Conservation (phyloP, 305 asterid species). For the Ilex paraguariensis region DNA sequence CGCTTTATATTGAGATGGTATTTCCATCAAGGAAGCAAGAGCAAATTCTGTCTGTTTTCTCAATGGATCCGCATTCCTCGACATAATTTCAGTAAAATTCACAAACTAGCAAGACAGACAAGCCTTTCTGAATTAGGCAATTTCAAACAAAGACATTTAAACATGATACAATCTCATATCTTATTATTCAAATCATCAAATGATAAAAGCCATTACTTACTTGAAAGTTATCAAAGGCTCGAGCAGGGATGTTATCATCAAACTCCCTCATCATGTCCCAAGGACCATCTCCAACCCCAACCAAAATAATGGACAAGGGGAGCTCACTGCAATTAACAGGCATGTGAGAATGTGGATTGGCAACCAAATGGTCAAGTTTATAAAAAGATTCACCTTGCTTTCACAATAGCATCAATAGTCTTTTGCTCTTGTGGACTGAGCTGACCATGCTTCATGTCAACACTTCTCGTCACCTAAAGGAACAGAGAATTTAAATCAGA, state of each 20-base stretch:
- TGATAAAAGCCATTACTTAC: conserved; percentile 5
- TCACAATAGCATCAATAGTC: conserved; percentile 53
- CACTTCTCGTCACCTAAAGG: conserved; percentile 43
- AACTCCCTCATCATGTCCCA: conserved; percentile 63
- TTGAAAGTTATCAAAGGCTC: conserved; percentile 47
- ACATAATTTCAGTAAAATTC: conserved; percentile 60
- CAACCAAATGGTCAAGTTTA: background rate
- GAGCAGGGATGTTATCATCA: conserved; percentile 51
- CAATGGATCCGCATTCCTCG: conserved; percentile 28
- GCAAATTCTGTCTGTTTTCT: conserved; percentile 54
- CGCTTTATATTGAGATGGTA: conserved; percentile 58
- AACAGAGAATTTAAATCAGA: conserved; percentile 4
- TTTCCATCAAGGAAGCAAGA: conserved; percentile 55
- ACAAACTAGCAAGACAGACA: conserved; percentile 29
- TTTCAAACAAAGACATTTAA: conserved; percentile 6
- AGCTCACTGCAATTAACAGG: conserved; percentile 28
- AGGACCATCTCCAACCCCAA: conserved; percentile 69
- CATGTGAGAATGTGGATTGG: conserved; percentile 4
- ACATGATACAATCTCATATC: background rate
- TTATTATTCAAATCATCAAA: background rate
- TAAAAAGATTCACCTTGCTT: conserved; percentile 36
- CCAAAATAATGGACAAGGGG: conserved; percentile 50
- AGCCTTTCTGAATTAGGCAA: background rate
- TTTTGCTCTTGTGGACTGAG: conserved; percentile 44
- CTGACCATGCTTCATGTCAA: conserved; percentile 34